phyloP scores from a whole-genome alignment of 1,139 yeast genomes.

The Debaryomyces sp. region DNA sequence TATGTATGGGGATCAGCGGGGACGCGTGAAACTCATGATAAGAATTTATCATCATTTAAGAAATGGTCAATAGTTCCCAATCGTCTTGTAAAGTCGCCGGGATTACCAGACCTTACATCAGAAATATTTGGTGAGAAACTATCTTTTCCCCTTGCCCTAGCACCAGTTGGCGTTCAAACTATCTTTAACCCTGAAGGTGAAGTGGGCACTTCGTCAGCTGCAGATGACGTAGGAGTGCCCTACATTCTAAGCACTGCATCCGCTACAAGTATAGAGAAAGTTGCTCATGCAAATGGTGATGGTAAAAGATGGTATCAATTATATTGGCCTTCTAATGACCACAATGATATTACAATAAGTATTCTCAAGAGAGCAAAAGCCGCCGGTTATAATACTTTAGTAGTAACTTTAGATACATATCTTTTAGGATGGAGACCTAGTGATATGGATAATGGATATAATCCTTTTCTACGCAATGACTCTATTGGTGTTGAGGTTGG shows the following conservation, averaged over 20 bases:
- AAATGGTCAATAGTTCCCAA: constrained; percentile 6
- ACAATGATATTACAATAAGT: constrained; percentile 19
- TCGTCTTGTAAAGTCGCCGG: not conserved
- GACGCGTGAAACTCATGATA: constrained; percentile 4
- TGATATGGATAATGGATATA: constrained; percentile 22
- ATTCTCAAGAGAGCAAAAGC: constrained; percentile 11
- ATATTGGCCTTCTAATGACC: constrained; percentile 24
- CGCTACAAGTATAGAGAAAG: constrained; percentile 20
- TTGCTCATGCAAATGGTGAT: constrained; percentile 20
- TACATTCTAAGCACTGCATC: constrained; percentile 24
- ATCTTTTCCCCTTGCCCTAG: constrained; percentile 12
- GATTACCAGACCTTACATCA: not conserved
- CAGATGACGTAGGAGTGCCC: constrained; percentile 19
- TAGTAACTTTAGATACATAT: constrained; percentile 24
- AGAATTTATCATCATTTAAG: constrained; percentile 1
- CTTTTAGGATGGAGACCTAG: constrained; percentile 25
- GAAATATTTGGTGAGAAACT: not conserved
- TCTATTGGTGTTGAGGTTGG: constrained; percentile 20
- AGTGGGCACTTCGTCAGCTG: constrained; percentile 21
- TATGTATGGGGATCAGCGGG: constrained; percentile 6
- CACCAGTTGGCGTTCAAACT: constrained; percentile 24
- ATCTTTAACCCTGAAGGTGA: constrained; percentile 24
- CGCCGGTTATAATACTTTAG: constrained; percentile 19
- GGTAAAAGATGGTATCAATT: constrained; percentile 24
- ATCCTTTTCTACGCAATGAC: constrained; percentile 23